Evolutionary conservation across 164 flowering plant genomes (phyloP).

Genomic region (Nymphaea colorata): DNA sequence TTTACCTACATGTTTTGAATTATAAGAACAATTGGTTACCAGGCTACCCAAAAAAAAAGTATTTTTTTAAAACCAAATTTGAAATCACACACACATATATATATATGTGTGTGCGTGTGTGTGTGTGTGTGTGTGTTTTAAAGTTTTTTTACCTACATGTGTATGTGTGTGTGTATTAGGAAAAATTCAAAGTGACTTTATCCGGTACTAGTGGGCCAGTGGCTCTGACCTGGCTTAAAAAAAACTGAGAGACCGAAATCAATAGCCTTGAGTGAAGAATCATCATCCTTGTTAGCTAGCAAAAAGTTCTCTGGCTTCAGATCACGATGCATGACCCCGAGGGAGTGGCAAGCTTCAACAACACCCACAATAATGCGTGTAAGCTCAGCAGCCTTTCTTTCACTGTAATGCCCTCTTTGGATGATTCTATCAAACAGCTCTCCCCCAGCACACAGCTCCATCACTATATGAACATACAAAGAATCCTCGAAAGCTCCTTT

Average conservation of each 20-base stretch:
- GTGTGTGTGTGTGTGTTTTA: no score
- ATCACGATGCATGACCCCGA: conserved; percentile 91
- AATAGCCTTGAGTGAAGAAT: conserved; percentile 85
- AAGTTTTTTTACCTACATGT: no score
- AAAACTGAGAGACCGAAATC: conserved; percentile 90
- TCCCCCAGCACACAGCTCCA: conserved; percentile 81
- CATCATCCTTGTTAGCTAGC: conserved; percentile 79
- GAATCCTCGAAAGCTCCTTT: conserved; percentile 85
- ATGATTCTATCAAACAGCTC: conserved; percentile 84
- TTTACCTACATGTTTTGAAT: no score
- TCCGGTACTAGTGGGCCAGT: not conserved
- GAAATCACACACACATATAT: no score
- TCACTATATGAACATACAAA: conserved; percentile 68
- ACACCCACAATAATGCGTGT: conserved; percentile 77
- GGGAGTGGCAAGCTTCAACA: conserved; percentile 85
- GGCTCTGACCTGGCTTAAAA: conserved; percentile 69
- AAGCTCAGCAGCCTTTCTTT: conserved; percentile 82
- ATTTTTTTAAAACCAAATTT: no score
- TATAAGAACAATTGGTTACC: no score
- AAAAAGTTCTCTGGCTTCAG: conserved; percentile 83
- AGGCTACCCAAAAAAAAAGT: no score
- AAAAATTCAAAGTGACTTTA: no score
- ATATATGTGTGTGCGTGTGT: no score
- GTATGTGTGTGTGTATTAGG: no score
- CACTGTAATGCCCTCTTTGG: conserved; percentile 79